phyloP scores from a whole-genome alignment of 108 stramenopile species.

The Stephanodiscus minutulus region DNA sequence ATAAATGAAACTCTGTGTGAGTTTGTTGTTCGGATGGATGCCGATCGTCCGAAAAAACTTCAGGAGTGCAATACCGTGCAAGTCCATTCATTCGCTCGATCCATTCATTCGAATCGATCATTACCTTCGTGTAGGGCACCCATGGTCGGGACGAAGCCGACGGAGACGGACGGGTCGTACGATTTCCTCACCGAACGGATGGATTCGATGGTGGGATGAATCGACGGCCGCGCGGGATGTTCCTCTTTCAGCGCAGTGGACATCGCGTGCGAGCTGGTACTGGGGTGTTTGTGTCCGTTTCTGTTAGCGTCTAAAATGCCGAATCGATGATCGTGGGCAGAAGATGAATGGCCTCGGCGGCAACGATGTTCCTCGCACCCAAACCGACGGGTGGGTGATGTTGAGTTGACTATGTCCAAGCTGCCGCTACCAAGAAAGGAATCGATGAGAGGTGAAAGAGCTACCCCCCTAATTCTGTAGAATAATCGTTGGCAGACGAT shows the following conservation, averaged over 20 bases:
- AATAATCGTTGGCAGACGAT: background rate
- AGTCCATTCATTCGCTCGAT: too few species aligned
- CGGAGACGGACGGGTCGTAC: constrained; percentile 37
- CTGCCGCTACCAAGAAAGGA: background rate
- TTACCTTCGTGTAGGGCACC: constrained; percentile 96
- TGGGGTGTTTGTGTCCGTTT: background rate
- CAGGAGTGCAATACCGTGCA: too few species aligned
- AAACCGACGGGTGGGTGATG: background rate
- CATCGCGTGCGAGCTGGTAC: background rate
- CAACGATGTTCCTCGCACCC: background rate
- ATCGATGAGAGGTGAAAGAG: background rate
- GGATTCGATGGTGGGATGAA: constrained; percentile 47
- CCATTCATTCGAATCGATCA: too few species aligned
- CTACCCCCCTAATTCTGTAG: background rate
- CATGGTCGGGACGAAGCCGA: constrained; percentile 99
- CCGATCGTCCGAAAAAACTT: too few species aligned
- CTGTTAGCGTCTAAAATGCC: too few species aligned
- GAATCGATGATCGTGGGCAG: background rate
- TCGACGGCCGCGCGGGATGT: constrained; percentile 3
- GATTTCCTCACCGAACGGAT: constrained; percentile 38
- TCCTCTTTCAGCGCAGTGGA: background rate
- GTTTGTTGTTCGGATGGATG: too few species aligned
- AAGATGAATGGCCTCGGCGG: background rate
- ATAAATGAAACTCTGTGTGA: background rate
- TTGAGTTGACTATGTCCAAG: background rate